Conservation (phyloP, 768 basidiomycete genomes). For the Phylloporus sp. region DNA sequence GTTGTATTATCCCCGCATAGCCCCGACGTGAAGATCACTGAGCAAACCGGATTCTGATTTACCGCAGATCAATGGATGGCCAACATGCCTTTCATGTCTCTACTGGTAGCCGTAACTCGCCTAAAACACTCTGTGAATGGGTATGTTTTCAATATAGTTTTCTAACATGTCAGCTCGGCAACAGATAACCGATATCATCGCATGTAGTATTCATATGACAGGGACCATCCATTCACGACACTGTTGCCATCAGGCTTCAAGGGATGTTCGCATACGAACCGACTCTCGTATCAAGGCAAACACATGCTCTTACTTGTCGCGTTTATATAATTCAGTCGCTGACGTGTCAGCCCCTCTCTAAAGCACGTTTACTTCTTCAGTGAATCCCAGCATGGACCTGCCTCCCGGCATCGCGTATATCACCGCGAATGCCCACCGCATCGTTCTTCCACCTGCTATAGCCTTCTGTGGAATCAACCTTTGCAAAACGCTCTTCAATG, state of each 20-base stretch:
- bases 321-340: not conserved
- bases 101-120: too few species aligned
- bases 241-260: too few species aligned
- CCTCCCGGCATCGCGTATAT: constrained; percentile 34
- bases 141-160: not conserved
- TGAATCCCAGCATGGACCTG: constrained; percentile 8
- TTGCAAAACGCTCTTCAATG: constrained; percentile 3
- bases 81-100: too few species aligned
- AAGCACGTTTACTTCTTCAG: not conserved
- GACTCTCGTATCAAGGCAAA: too few species aligned
- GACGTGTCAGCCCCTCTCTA: not conserved
- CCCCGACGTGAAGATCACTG: not conserved
- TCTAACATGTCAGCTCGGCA: too few species aligned
- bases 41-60: not conserved
- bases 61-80: not conserved
- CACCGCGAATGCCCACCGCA: constrained; percentile 21
- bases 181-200: too few species aligned
- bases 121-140: too few species aligned
- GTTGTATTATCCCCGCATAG: not conserved
- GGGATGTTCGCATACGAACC: too few species aligned
- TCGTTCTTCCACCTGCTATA: constrained; percentile 18
- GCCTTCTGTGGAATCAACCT: constrained; percentile 14
- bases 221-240: too few species aligned
- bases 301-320: not conserved
- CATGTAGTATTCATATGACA: not conserved